These are phyloP conservation scores for Pochonia chlamydosporia DNA, from an alignment of 2,329 filamentous ascomycete genomes.

Conservation along the genomic window DNA sequence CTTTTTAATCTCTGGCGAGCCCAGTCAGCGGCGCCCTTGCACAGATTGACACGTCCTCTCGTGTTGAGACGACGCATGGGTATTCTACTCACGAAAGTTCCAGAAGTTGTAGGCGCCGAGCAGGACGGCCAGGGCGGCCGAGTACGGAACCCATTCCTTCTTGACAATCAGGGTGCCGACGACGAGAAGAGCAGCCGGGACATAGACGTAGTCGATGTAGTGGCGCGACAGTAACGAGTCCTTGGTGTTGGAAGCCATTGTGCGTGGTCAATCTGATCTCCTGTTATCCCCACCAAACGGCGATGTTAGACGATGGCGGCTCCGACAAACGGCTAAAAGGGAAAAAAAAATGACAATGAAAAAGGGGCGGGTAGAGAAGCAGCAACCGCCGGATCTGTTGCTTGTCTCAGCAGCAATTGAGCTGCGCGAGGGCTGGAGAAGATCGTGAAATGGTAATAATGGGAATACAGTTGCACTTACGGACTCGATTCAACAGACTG, in stretches of 20 bases:
- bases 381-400: neutral
- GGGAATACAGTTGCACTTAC: neutral
- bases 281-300: neutral
- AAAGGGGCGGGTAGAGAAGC: neutral
- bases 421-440: neutral
- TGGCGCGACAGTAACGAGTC: constrained; percentile 43
- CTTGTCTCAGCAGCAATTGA: neutral
- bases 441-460: neutral
- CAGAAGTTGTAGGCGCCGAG: constrained; percentile 69
- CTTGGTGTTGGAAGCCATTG: constrained; percentile 21
- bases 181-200: constrained; percentile 74
- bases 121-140: constrained; percentile 57
- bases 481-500: neutral
- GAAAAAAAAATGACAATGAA: neutral
- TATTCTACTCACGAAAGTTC: constrained; percentile 55
- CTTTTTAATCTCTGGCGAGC: constrained; percentile 60
- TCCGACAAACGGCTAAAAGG: neutral
- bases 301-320: neutral
- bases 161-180: constrained; percentile 73
- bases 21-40: constrained; percentile 9
- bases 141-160: constrained; percentile 68
- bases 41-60: neutral
- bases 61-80: neutral
- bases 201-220: constrained; percentile 75
- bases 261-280: neutral